A percentile compares a stretch with the other conserved stretches of the same genome.
phyloP scores from a whole-genome alignment of 164 flowering plant species.

The Stephania japonica region DNA sequence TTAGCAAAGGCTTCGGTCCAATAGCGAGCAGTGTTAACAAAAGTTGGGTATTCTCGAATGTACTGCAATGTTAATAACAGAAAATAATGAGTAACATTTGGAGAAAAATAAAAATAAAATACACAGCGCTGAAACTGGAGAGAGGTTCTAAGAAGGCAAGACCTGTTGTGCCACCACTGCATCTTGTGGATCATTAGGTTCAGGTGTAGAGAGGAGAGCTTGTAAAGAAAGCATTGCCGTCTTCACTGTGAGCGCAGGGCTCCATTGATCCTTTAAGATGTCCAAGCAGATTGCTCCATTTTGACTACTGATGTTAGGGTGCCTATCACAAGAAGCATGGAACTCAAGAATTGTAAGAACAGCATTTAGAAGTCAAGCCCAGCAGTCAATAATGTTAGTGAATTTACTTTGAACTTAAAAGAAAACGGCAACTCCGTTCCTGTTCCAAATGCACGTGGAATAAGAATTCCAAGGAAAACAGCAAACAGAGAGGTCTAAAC shows the following conservation, averaged over 20 bases:
- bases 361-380: background rate
- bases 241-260: conserved; percentile 94
- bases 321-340: conserved; percentile 44
- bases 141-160: background rate
- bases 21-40: conserved; percentile 85
- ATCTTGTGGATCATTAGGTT: conserved; percentile 98
- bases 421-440: background rate
- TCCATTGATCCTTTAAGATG: conserved; percentile 96
- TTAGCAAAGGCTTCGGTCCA: conserved; percentile 98
- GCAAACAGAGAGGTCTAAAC: background rate
- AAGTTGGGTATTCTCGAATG: conserved; percentile 72
- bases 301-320: conserved; percentile 95
- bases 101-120: background rate
- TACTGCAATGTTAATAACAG: conserved; percentile 41
- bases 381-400: background rate
- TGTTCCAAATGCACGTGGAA: background rate
- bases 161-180: conserved; percentile 99
- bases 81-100: background rate
- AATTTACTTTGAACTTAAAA: background rate
- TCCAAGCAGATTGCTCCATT: conserved; percentile 98
- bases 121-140: background rate
- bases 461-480: background rate
- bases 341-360: background rate
- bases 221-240: conserved; percentile 93
- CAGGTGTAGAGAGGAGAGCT: conserved; percentile 93